Percentiles rank a stretch among this genome's conserved stretches.
Conservation (phyloP, 2,329 filamentous ascomycete genomes). For the Colletotrichum destructivum region DNA sequence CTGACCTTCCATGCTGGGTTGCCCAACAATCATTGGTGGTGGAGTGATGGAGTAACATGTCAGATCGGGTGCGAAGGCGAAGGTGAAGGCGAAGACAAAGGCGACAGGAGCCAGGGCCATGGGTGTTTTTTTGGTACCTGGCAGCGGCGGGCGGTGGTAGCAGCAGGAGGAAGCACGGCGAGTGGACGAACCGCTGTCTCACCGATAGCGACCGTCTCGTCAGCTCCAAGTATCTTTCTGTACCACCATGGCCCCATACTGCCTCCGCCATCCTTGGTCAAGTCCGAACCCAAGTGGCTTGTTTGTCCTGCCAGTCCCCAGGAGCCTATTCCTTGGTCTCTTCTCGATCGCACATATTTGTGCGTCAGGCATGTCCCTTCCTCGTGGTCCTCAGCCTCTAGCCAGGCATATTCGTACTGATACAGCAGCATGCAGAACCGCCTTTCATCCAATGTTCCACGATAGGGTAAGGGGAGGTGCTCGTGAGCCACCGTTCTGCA, state of each 20-base stretch:
- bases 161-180: background rate
- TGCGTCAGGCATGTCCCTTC: constrained; percentile 21
- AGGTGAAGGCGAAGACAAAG: constrained; percentile 6
- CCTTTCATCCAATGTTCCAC: constrained; percentile 25
- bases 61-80: constrained; percentile 9
- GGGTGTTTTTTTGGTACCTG: constrained; percentile 17
- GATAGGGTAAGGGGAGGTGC: constrained; percentile 9
- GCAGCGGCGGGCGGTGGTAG: background rate
- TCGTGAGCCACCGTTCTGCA: background rate
- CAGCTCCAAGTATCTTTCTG: constrained; percentile 3
- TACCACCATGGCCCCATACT: background rate
- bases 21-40: background rate
- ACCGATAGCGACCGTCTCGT: constrained; percentile 26
- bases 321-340: constrained; percentile 1
- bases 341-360: constrained; percentile 3
- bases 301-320: background rate
- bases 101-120: background rate
- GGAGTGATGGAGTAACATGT: background rate
- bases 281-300: constrained; percentile 3
- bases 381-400: constrained; percentile 23
- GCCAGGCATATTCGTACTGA: background rate
- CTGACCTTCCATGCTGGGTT: constrained; percentile 1
- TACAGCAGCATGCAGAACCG: constrained; percentile 15
- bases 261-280: background rate
- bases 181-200: constrained; percentile 19